These are phyloP conservation scores for Blastobotrys americana DNA, from an alignment of 805 yeast genomes.

Conservation along the genomic window DNA sequence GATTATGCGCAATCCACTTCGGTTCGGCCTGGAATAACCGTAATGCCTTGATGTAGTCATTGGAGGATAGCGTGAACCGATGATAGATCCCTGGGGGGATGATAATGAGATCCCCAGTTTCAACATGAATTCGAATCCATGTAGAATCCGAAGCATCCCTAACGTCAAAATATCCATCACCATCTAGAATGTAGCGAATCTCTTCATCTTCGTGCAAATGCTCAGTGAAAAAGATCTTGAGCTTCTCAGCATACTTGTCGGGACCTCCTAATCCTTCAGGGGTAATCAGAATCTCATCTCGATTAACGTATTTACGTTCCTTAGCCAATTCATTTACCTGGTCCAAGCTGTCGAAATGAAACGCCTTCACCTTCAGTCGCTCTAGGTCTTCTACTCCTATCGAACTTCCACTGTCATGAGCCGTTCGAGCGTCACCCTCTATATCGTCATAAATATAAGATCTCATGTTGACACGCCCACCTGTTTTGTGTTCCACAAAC, in stretches of 20 bases:
- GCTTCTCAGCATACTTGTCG: slow-evolving; percentile 55
- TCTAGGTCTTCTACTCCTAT: slow-evolving; percentile 47
- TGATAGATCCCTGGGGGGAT: slow-evolving; percentile 93
- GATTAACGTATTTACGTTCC: slow-evolving; percentile 67
- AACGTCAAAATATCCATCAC: slow-evolving; percentile 88
- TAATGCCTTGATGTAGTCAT: slow-evolving; percentile 63
- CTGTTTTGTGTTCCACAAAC: no score
- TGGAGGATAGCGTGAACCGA: slow-evolving; percentile 69
- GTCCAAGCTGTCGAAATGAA: slow-evolving; percentile 39
- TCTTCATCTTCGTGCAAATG: slow-evolving; percentile 97
- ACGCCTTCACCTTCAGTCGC: slow-evolving; percentile 63
- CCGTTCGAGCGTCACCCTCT: slow-evolving; percentile 54
- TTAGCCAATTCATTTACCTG: slow-evolving; percentile 61
- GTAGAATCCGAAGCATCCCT: slow-evolving; percentile 48
- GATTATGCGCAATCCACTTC: slow-evolving; percentile 83
- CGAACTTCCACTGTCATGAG: slow-evolving; percentile 61
- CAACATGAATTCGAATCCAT: slow-evolving; percentile 74
- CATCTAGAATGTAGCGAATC: slow-evolving; percentile 81
- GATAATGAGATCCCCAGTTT: slow-evolving; percentile 49
- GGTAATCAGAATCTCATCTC: slow-evolving; percentile 63
- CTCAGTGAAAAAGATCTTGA: slow-evolving; percentile 67
- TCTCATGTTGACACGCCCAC: slow-evolving; percentile 31
- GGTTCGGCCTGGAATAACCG: slow-evolving; percentile 92
- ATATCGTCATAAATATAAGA: slow-evolving; percentile 62
- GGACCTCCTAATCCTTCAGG: slow-evolving; percentile 56